Conservation (phyloP, 352 stramenopile species). For the Phytophthora tubulina region DNA sequence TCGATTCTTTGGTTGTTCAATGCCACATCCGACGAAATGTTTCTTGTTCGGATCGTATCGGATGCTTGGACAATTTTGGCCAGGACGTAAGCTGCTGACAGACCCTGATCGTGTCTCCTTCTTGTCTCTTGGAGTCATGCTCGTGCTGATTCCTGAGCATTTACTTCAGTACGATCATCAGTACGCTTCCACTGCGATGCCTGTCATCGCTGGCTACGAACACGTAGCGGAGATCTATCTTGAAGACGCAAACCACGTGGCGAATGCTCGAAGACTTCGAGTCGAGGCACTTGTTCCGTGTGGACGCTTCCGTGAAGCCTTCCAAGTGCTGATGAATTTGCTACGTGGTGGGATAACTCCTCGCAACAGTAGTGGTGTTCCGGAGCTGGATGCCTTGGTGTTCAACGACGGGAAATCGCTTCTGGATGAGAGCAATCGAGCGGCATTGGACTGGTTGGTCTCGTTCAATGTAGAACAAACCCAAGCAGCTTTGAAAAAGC, state of each 20-base stretch:
- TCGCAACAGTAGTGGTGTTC: conserved; percentile 12
- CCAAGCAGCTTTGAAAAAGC: conserved; percentile 30
- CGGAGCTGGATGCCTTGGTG: conserved; percentile 3
- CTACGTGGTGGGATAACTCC: conserved; percentile 35
- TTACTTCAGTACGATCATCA: conserved; percentile 65
- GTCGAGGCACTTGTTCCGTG: conserved; percentile 60
- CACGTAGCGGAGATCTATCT: conserved; percentile 53
- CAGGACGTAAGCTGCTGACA: conserved; percentile 55
- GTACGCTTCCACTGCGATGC: conserved; percentile 59
- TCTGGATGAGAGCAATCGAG: conserved; percentile 44
- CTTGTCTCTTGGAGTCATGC: conserved; percentile 47
- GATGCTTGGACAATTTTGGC: conserved; percentile 66
- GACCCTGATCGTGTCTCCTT: conserved; percentile 53
- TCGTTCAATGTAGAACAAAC: conserved; percentile 34
- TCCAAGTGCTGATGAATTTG: conserved; percentile 45
- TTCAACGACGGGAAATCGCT: conserved; percentile 56
- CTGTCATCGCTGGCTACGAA: conserved; percentile 67
- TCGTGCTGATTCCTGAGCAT: conserved; percentile 57
- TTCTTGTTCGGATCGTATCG: conserved; percentile 74
- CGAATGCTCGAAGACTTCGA: conserved; percentile 62
- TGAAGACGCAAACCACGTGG: conserved; percentile 56
- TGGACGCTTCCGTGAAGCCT: conserved; percentile 63
- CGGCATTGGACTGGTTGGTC: conserved; percentile 49
- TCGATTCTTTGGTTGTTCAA: conserved; percentile 64
- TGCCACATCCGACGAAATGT: conserved; percentile 65